Conservation (phyloP, 2,329 filamentous ascomycete genomes). For the Trichoderma citrinoviride region DNA sequence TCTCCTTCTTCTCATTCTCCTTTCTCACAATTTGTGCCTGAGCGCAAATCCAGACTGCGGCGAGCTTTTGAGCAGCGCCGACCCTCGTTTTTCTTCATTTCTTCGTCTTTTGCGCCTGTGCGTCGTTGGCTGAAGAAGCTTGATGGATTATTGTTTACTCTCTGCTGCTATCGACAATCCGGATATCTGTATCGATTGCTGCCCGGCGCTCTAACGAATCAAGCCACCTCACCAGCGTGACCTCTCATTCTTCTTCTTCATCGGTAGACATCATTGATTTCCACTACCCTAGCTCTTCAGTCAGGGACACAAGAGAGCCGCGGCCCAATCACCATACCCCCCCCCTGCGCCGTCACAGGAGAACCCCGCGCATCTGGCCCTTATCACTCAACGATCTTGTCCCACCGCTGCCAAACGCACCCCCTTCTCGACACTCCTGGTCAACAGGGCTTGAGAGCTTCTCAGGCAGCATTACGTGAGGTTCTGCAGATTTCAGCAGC, state of each 20-base stretch:
- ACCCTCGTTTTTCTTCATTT: slow-evolving; percentile 1
- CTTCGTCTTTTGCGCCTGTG: too few species aligned
- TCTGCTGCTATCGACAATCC: background rate
- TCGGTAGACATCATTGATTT: slow-evolving; percentile 11
- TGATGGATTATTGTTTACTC: background rate
- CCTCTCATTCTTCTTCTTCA: background rate
- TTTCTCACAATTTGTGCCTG: background rate
- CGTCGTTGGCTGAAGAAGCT: background rate
- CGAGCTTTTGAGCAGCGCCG: background rate
- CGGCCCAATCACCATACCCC: background rate
- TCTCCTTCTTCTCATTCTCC: background rate
- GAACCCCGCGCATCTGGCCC: slow-evolving; percentile 9
- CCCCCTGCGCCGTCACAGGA: slow-evolving; percentile 1
- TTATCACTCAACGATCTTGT: background rate
- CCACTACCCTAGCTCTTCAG: background rate
- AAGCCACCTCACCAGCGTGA: background rate
- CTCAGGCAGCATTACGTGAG: slow-evolving; percentile 25
- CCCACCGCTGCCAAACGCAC: background rate
- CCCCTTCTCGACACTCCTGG: background rate
- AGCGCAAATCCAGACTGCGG: background rate
- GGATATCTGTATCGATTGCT: background rate
- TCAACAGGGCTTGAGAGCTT: background rate
- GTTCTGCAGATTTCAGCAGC: slow-evolving; percentile 13
- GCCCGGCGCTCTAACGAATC: background rate
- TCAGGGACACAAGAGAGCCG: background rate